Evolutionary conservation across 306 rosid species (phyloP), one percentile per base, ranked within the genome.

Genomic region (Castanea mollissima): DNA sequence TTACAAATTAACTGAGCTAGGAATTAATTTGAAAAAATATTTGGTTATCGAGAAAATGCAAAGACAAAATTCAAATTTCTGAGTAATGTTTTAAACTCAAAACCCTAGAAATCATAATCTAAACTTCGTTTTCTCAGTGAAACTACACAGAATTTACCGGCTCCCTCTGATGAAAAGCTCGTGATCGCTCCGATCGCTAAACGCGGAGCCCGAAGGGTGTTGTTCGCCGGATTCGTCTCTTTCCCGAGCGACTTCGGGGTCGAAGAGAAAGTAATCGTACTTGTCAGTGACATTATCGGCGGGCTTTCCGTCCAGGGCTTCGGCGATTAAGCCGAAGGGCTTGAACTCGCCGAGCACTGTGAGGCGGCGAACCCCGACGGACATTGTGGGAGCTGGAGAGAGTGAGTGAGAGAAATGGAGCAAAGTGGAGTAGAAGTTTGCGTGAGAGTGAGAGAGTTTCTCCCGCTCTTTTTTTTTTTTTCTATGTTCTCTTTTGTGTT

Each of bases 261-360:
- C 93, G 87, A 94, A 94, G 23, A 94, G 91, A 84, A 94, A 89
- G 88, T 94, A 94, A 34, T 89, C 90, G 84, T 91, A 94, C 81
- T 94, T 87, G 38, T 92, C 87, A 1, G 87, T 78, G 73, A 84
- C 90, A 2, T 80, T 65, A 74, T 88, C 93, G 13, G 87, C 74
- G 58, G 90, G 85, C 82, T 94, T 92, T 18, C 98, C 97, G 64
- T 92, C 98, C 25, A 94, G 89, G 59, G 96, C 94, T 88, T 94
- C 98, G 57, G 97, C 98, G n/a, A 94, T 85, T 74, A 94, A 83
- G 23, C 98, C 98, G 59, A 92, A 92, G 3, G 98, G 97, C 87
- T 94, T 92, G 91, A 94, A 94, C 83, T 89, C 97, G 76, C 99
- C 99, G 8, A 94, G 95, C 71, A 94, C 89, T 5, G 93, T 82